These are phyloP conservation scores for Diddensiella caesifluorescens DNA, from an alignment of 805 yeast species.

Conservation along the genomic window DNA sequence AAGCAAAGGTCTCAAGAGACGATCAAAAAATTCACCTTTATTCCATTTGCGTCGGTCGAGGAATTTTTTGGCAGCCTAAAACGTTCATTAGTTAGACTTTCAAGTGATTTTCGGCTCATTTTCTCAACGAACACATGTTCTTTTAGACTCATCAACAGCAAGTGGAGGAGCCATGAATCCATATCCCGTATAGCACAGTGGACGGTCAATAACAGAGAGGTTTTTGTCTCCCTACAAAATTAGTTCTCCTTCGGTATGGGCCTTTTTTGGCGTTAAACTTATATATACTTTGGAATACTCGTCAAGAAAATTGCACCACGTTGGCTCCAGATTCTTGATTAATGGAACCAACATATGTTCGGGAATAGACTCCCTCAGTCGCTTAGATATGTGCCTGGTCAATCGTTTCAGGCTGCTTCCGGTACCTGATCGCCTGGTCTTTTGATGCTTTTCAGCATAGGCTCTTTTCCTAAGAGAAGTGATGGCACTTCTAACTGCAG, in stretches of 20 bases:
- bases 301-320: constrained; percentile 21
- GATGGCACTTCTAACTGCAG: background rate
- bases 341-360: constrained; percentile 8
- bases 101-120: background rate
- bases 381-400: constrained; percentile 4
- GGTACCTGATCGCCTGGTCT: background rate
- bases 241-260: no score
- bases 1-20: constrained; percentile 34
- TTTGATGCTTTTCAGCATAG: no score
- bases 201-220: constrained; percentile 42
- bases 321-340: constrained; percentile 14
- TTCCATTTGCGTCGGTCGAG: constrained; percentile 24
- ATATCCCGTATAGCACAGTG: constrained; percentile 43
- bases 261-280: no score
- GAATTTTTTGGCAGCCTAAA: constrained; percentile 13
- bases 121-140: background rate
- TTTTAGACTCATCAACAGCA: constrained; percentile 42
- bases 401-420: background rate
- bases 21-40: constrained; percentile 36
- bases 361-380: constrained; percentile 10
- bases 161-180: constrained; percentile 59
- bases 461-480: no score
- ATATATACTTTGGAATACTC: constrained; percentile 10
- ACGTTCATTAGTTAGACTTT: background rate
- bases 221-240: constrained; percentile 7